Percentiles rank a stretch among this genome's conserved stretches.
Conservation (phyloP, 2,329 filamentous ascomycete genomes). For the Rutstroemia sp. region DNA sequence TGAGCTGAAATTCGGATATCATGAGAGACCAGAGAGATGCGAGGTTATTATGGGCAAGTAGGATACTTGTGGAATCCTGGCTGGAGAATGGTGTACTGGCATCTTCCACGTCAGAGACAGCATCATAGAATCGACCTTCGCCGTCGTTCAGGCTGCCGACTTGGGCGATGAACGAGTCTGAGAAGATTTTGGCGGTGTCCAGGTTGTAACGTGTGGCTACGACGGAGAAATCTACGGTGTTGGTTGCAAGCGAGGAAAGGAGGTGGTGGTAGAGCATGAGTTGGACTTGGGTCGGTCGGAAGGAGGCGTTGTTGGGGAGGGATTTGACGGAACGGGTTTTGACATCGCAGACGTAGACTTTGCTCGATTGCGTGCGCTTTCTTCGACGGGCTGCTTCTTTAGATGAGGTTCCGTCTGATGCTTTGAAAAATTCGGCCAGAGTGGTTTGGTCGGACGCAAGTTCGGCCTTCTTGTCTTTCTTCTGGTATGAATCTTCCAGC, state of each 20-base stretch:
- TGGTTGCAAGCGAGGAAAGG: slow-evolving; percentile 66
- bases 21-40: slow-evolving; percentile 54
- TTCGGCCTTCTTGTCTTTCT: slow-evolving; percentile 26
- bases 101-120: slow-evolving; percentile 23
- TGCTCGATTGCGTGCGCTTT: slow-evolving; percentile 15
- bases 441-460: slow-evolving; percentile 28
- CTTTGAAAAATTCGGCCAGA: slow-evolving; percentile 26
- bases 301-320: slow-evolving; percentile 52
- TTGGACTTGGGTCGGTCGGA: slow-evolving; percentile 76
- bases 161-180: slow-evolving; percentile 71
- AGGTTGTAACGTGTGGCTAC: slow-evolving; percentile 69
- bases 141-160: slow-evolving; percentile 60
- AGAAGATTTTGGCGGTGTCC: slow-evolving; percentile 58
- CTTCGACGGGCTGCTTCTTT: slow-evolving; percentile 13
- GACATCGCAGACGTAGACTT: slow-evolving; percentile 76
- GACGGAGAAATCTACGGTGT: slow-evolving; percentile 58
- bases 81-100: slow-evolving; percentile 15
- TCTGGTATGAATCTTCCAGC: slow-evolving; percentile 42
- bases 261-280: slow-evolving; percentile 85
- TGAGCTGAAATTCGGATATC: slow-evolving; percentile 47
- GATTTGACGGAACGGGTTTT: slow-evolving; percentile 69
- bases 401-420: slow-evolving; percentile 11
- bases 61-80: slow-evolving; percentile 31
- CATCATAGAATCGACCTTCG: slow-evolving; percentile 42
- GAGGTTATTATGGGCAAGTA: slow-evolving; percentile 52